Conservation (phyloP, 345 rosid species). For the Corchorus olitorius region DNA sequence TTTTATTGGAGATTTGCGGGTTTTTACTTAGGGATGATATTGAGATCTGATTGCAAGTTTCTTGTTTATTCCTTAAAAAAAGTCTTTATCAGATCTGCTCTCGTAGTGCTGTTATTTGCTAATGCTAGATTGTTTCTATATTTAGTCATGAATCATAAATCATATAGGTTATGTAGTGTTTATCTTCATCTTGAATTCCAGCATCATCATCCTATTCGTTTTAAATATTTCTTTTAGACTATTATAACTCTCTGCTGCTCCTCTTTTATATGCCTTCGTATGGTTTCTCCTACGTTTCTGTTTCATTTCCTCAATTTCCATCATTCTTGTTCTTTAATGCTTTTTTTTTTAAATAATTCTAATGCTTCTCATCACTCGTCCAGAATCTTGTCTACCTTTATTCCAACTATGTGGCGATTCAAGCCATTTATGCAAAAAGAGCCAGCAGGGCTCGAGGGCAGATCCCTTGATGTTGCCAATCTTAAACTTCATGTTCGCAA, state of each 20-base stretch:
- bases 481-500: slow-evolving; percentile 73
- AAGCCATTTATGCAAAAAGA: slow-evolving; percentile 86
- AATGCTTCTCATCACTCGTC: not conserved
- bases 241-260: not conserved
- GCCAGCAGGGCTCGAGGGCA: slow-evolving; percentile 89
- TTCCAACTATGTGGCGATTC: slow-evolving; percentile 86
- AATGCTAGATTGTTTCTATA: not conserved
- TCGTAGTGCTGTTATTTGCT: not conserved
- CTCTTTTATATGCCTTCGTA: not conserved
- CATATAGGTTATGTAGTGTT: not conserved
- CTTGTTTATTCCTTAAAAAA: not conserved
- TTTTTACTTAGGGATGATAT: not conserved
- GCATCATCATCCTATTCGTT: not conserved
- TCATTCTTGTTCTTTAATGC: not conserved
- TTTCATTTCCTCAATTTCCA: not conserved
- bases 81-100: not conserved
- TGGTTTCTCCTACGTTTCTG: not conserved
- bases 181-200: not conserved
- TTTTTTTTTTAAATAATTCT: not conserved
- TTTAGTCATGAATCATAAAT: not conserved
- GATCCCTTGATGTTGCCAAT: slow-evolving; percentile 72
- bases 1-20: not conserved
- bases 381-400: slow-evolving; percentile 33
- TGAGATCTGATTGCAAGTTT: slow-evolving; percentile 1
- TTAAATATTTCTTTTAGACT: not conserved